A percentile compares a stretch with the other conserved stretches of the same genome.
These are phyloP conservation scores for Serendipita indica DNA, from an alignment of 768 basidiomycete species.

Conservation along the genomic window DNA sequence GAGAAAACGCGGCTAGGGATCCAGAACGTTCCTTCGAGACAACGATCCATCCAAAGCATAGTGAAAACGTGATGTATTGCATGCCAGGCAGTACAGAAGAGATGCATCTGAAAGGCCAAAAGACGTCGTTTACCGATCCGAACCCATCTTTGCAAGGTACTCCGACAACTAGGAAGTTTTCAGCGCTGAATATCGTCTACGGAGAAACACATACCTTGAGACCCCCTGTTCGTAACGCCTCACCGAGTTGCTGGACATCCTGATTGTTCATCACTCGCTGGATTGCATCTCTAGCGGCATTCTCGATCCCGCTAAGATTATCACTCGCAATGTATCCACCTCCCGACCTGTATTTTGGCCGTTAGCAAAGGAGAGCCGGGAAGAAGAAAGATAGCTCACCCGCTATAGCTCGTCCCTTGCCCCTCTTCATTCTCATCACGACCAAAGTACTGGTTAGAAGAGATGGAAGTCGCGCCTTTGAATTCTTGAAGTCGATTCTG, in stretches of 20 bases:
- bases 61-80: too few species aligned
- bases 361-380: not conserved
- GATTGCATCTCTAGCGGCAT: slow-evolving; percentile 62
- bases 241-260: slow-evolving; percentile 73
- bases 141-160: slow-evolving; percentile 56
- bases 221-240: slow-evolving; percentile 63
- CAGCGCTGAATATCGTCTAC: not conserved
- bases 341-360: slow-evolving; percentile 22
- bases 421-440: slow-evolving; percentile 49
- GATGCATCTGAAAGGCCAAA: too few species aligned
- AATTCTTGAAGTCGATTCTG: slow-evolving; percentile 69
- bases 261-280: slow-evolving; percentile 63
- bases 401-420: slow-evolving; percentile 18
- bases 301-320: slow-evolving; percentile 40
- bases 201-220: slow-evolving; percentile 43
- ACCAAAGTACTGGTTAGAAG: slow-evolving; percentile 93
- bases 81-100: too few species aligned
- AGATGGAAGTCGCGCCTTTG: slow-evolving; percentile 85
- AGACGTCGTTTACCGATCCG: slow-evolving; percentile 15
- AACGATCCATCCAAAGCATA: too few species aligned
- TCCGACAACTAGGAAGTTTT: slow-evolving; percentile 21
- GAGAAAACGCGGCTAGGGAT: too few species aligned
- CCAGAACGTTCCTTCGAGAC: too few species aligned
- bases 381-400: not conserved
- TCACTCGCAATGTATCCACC: slow-evolving; percentile 26